Evolutionary conservation across 1,139 yeast genomes (phyloP).

Genomic region (Lodderomyces parapsilosis): DNA sequence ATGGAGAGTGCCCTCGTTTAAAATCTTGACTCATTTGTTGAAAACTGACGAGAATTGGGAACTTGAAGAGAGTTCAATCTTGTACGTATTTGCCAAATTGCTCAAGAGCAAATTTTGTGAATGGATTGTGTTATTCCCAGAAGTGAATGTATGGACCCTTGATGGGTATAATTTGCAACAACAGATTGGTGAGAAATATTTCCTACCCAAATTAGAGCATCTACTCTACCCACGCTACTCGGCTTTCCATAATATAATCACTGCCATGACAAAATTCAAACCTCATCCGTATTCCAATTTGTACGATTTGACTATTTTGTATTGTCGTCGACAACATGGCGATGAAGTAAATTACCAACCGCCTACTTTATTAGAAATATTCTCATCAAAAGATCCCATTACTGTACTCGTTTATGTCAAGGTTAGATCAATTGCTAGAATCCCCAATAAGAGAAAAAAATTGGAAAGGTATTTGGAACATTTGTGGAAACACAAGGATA

Average conservation of each 20-base stretch:
- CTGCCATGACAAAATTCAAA: slow-evolving; percentile 10
- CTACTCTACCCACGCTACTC: slow-evolving; percentile 69
- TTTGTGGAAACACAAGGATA: slow-evolving; percentile 71
- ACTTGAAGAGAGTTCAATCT: slow-evolving; percentile 33
- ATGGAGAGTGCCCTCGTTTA: slow-evolving; percentile 55
- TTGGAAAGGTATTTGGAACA: slow-evolving; percentile 72
- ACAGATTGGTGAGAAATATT: slow-evolving; percentile 49
- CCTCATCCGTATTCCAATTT: slow-evolving; percentile 30
- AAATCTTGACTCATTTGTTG: slow-evolving; percentile 39
- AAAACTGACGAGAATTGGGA: slow-evolving; percentile 68
- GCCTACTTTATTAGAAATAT: slow-evolving; percentile 58
- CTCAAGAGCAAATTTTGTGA: slow-evolving; percentile 32
- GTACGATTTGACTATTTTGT: slow-evolving; percentile 55
- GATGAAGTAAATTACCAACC: slow-evolving; percentile 18
- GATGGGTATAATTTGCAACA: slow-evolving; percentile 48
- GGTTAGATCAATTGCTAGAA: slow-evolving; percentile 42
- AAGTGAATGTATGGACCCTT: slow-evolving; percentile 63
- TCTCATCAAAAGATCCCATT: slow-evolving; percentile 42
- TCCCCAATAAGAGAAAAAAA: slow-evolving; percentile 52
- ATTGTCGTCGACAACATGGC: slow-evolving; percentile 24
- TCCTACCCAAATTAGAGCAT: slow-evolving; percentile 50
- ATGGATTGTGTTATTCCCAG: slow-evolving; percentile 70
- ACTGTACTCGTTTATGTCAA: slow-evolving; percentile 50
- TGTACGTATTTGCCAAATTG: slow-evolving; percentile 24
- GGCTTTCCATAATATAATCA: slow-evolving; percentile 46